phyloP scores from a whole-genome alignment of 2,329 filamentous ascomycete genomes.

The Colletotrichum sp. region DNA sequence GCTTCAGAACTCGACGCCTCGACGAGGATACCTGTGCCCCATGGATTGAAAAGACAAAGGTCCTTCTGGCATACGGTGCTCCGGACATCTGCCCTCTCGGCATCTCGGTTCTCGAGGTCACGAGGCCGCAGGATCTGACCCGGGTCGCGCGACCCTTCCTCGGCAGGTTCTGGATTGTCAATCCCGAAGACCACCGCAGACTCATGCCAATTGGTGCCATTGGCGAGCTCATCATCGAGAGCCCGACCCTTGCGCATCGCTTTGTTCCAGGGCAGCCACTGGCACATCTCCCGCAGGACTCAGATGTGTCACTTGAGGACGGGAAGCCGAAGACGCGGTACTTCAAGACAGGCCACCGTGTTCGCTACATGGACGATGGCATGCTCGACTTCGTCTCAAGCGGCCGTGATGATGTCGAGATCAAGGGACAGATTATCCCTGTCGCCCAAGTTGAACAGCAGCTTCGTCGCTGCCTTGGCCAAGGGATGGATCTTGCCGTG shows the following conservation, averaged over 20 bases:
- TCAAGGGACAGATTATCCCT: constrained; percentile 43
- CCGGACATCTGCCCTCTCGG: constrained; percentile 57
- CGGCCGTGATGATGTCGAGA: constrained; percentile 44
- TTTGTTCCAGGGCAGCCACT: constrained; percentile 34
- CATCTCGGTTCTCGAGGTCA: constrained; percentile 51
- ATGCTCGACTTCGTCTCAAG: constrained; percentile 53
- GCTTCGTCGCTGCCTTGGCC: constrained; percentile 51
- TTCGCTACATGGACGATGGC: constrained; percentile 53
- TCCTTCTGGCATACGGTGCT: constrained; percentile 57
- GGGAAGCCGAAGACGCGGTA: constrained; percentile 37
- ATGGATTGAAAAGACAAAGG: constrained; percentile 49
- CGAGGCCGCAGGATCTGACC: constrained; percentile 37
- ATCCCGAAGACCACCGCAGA: constrained; percentile 52
- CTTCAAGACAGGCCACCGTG: constrained; percentile 56
- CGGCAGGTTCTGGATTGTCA: constrained; percentile 58
- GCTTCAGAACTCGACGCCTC: constrained; percentile 54
- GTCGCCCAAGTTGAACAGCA: constrained; percentile 51
- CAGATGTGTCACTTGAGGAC: constrained; percentile 22
- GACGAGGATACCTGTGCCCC: constrained; percentile 53
- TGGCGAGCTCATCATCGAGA: constrained; percentile 66
- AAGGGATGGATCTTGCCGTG: constrained; percentile 52
- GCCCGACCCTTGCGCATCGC: constrained; percentile 50
- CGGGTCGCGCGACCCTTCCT: constrained; percentile 53
- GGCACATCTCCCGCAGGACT: constrained; percentile 27
- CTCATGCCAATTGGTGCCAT: constrained; percentile 59